These are phyloP conservation scores for Prunus dulcis DNA, from an alignment of 306 rosid species.

Conservation along the genomic window DNA sequence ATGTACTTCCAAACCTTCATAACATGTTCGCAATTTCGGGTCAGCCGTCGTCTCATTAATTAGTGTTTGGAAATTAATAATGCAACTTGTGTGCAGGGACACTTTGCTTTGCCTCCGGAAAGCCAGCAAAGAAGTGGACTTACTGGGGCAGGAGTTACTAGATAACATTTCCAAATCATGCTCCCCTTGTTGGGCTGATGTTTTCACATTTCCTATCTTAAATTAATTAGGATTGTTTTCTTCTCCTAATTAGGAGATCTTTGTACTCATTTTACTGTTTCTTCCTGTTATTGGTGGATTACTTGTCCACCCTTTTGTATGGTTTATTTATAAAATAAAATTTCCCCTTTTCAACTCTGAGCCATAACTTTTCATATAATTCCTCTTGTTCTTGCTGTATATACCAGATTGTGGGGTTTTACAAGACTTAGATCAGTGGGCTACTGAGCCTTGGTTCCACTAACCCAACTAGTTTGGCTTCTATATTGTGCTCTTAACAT, in stretches of 20 bases:
- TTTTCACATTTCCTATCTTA: neutral
- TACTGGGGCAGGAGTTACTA: conserved; percentile 98
- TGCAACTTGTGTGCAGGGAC: conserved; percentile 40
- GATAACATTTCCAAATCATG: neutral
- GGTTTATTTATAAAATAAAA: too few species aligned
- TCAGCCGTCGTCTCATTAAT: neutral
- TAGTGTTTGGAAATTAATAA: conserved; percentile 3
- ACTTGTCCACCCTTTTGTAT: too few species aligned
- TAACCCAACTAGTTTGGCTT: neutral
- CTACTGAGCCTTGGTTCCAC: neutral
- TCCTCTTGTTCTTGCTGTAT: neutral
- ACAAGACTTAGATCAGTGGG: too few species aligned
- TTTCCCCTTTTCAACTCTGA: neutral
- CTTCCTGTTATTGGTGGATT: too few species aligned
- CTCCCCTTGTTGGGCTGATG: neutral
- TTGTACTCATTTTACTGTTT: too few species aligned
- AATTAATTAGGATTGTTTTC: too few species aligned
- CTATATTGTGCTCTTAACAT: neutral
- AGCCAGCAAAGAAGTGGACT: conserved; percentile 78
- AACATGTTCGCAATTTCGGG: neutral
- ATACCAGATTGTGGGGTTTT: too few species aligned
- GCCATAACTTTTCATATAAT: neutral
- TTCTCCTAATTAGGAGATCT: too few species aligned
- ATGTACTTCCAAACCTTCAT: too few species aligned
- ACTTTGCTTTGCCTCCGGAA: conserved; percentile 77